phyloP scores from a whole-genome alignment of 169 alveolate genomes.

The Plasmodium relictum region DNA sequence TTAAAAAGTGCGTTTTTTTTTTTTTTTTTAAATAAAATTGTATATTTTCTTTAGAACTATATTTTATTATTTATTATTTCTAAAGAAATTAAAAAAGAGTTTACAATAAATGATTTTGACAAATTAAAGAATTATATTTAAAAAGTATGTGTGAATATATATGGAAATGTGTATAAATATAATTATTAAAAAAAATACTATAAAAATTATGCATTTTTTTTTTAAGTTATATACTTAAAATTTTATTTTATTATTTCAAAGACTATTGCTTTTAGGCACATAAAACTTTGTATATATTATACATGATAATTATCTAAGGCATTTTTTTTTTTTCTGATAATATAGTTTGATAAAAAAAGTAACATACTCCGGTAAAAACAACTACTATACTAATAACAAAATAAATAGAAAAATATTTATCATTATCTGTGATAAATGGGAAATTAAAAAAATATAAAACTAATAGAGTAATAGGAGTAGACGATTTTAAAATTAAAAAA shows the following conservation, averaged over 20 bases:
- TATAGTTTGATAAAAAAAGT: conserved; percentile 63
- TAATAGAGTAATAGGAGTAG: conserved; percentile 66
- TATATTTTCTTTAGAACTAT: too few species aligned
- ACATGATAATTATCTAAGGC: not conserved
- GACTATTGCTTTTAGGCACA: too few species aligned
- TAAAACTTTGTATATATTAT: too few species aligned
- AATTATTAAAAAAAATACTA: too few species aligned
- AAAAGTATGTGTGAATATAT: not conserved
- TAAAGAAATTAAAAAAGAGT: too few species aligned
- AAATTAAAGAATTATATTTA: not conserved
- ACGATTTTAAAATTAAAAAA: conserved; percentile 64
- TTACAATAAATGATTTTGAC: too few species aligned
- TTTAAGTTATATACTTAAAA: too few species aligned
- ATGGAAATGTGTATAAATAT: not conserved
- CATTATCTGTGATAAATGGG: conserved; percentile 66
- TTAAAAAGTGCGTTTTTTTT: too few species aligned
- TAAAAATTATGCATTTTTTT: too few species aligned
- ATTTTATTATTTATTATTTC: too few species aligned
- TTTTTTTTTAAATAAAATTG: too few species aligned
- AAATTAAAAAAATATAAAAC: conserved; percentile 57
- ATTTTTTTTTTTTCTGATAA: conserved; percentile 1
- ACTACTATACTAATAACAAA: conserved; percentile 47
- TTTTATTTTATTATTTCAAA: too few species aligned
- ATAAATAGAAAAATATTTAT: conserved; percentile 67
- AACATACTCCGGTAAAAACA: conserved; percentile 72